Conservation (phyloP, 768 basidiomycete species). For the Mycena capillaripes region DNA sequence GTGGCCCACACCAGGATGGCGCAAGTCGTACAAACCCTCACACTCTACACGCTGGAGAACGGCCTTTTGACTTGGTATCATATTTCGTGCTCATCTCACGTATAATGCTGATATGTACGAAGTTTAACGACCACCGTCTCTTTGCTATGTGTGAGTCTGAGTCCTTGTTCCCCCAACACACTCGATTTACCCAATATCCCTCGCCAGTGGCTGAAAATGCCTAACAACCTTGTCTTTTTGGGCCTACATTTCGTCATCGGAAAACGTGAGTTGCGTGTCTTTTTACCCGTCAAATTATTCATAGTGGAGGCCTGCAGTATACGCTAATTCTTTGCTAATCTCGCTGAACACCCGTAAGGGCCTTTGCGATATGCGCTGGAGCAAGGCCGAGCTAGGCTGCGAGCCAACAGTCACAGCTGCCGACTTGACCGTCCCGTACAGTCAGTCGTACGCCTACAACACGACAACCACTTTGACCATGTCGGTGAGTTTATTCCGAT, state of each 20-base stretch:
- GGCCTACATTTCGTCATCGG: conserved; percentile 54
- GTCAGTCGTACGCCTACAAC: conserved; percentile 6
- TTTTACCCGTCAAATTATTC: background rate
- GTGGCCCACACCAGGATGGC: conserved; percentile 49
- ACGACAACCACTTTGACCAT: background rate
- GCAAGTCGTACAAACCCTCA: conserved; percentile 47
- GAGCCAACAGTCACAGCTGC: background rate
- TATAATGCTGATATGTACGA: background rate
- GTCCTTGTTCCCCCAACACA: too few relatives aligned
- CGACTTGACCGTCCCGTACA: conserved; percentile 19
- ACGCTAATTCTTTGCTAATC: conserved; percentile 32
- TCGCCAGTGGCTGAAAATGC: conserved; percentile 51
- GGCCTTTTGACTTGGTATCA: conserved; percentile 49
- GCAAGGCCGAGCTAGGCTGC: conserved; percentile 1
- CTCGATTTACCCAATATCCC: background rate
- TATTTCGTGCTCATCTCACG: background rate
- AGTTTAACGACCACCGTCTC: conserved; percentile 49
- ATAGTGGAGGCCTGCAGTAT: conserved; percentile 7
- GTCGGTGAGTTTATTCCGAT: conserved; percentile 3
- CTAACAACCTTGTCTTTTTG: conserved; percentile 51
- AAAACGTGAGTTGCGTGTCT: conserved; percentile 40
- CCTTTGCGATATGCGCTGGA: conserved; percentile 27
- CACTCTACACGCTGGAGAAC: conserved; percentile 54
- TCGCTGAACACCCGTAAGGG: conserved; percentile 30
- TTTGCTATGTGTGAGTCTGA: conserved; percentile 49